Base-by-base conservation (phyloP, 371 early-diverging fungal genomes). In the Haplosporangium sp. region DNA sequence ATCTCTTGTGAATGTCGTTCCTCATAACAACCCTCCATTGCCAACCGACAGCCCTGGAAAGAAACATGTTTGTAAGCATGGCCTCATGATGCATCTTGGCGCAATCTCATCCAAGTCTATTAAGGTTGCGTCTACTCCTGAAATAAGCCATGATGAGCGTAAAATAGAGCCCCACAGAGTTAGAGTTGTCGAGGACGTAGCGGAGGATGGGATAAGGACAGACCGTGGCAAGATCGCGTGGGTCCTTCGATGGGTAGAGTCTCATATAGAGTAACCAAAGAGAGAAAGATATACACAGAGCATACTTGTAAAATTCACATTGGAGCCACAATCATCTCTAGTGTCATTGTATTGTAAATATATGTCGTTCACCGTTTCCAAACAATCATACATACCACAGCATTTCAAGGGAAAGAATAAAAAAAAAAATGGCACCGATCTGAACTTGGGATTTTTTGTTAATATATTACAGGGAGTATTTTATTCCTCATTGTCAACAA, bases 181-280 rank as follows among this genome's bases (percentile, higher is more conserved):
- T 37, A 37, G 15, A 11, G 37, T 27, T 40, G 45, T 40, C 61
- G 44, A 61, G 39, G 70, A 37, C 3, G 37, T 19, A 27, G 35
- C 52, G 60, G 45, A 61, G 42, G 70, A 69, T 2, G 56, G 61
- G 34, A 61, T 76, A 56, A 45, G 63, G 40, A 76, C 76, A 27
- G 76, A 76, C 50, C 59, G 52, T 45, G 57, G 45, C 53, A 76
- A 76, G 42, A 53, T 76, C 56, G 53, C 71, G 2, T 76, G 71
- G 76, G 76, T 76, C 4, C 58, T 76, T 40, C 67, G 71, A 11
- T 76, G 76, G 76, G 67, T 76, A 0, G 71, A 76, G 37, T 67
- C 71, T 15, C 67, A 76, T 5, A 65, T 76, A 44, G 44, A 66
- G 17, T 42, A 63, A 27, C 27, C 27, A 27, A 1, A 27, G 27